phyloP scores from a whole-genome alignment of 306 rosid genomes.

The Cucumis melo region DNA sequence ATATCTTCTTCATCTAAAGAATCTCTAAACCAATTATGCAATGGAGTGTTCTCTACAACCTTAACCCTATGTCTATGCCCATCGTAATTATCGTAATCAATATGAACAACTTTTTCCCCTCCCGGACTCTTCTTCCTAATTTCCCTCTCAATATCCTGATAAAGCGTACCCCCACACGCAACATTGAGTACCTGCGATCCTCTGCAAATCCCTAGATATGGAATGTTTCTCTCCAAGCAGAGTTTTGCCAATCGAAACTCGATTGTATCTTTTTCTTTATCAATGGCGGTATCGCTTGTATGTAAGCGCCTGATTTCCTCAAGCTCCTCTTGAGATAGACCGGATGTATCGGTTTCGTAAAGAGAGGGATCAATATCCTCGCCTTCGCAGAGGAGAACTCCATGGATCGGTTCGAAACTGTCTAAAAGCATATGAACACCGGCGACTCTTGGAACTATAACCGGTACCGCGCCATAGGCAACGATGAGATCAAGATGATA shows the following conservation, averaged over 20 bases:
- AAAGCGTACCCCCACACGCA: constrained; percentile 83
- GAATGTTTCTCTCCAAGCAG: constrained; percentile 82
- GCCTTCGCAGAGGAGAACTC: constrained; percentile 89
- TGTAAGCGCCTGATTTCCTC: constrained; percentile 65
- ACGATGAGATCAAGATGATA: constrained; percentile 92
- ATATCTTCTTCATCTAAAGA: constrained; percentile 38
- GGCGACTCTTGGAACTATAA: constrained; percentile 72
- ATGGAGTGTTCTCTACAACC: constrained; percentile 61
- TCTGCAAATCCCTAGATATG: constrained; percentile 84
- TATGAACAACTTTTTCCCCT: constrained; percentile 37
- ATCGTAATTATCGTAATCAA: constrained; percentile 74
- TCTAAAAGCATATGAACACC: constrained; percentile 68
- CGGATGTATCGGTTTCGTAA: constrained; percentile 38
- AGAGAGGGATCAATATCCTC: constrained; percentile 90
- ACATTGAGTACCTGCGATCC: constrained; percentile 82
- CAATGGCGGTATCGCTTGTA: constrained; percentile 71
- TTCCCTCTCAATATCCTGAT: constrained; percentile 65
- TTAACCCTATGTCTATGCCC: constrained; percentile 70
- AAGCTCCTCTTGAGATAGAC: constrained; percentile 46
- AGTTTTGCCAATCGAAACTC: constrained; percentile 74
- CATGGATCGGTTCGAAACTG: constrained; percentile 95
- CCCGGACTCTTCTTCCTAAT: constrained; percentile 23
- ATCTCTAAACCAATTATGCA: constrained; percentile 65
- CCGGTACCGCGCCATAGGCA: constrained; percentile 71
- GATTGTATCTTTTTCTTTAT: constrained; percentile 73